Evolutionary conservation across 2,329 filamentous ascomycete genomes (phyloP), one percentile per base, ranked within the genome.

Genomic region (Aureobasidium sp.): DNA sequence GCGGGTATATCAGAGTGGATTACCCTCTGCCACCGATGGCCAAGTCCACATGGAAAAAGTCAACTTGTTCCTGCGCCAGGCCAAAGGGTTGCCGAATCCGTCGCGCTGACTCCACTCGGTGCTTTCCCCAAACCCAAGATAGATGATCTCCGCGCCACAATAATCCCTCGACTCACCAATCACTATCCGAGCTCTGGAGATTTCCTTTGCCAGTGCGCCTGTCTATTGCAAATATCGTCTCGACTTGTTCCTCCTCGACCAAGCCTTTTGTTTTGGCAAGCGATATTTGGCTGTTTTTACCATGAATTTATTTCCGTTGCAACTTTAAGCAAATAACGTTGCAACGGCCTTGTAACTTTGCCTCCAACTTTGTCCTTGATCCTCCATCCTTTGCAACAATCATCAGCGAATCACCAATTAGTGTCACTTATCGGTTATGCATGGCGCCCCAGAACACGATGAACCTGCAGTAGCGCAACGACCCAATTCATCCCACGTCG

Each of bases 391-490:
- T 11, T 44, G 17, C 17, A 20, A n/a, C 22, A 55, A 29, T 27
- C 29, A 11, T 2, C 53, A 20, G 42, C 53, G 53, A 57, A 57
- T 45, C 17, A 57, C n/a, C 41, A 45, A 42, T 42, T 25, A 25
- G 37, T 53, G 37, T 31, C 51, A 42, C 3, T 20, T 57, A 9
- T 57, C 41, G 53, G 17, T 15, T 45, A 57, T 57, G 53, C 53
- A 57, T 22, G n/a, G 39, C 41, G 31, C 5, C 39, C 53, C 17
- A 29, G 12, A 57, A 57, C 27, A 34, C 53, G 53, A 45, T 45
- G 27, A n/a, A 57, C 53, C 53, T 57, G 53, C 53, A 57, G 53
- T 57, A 57, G 53, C 39, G 39, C 37, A n/a, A 34, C 5, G 17
- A 42, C n/a, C 29, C 53, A 22, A 22, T 57, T 14, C 29, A 15